Base-by-base conservation (phyloP, 164 flowering plant species). In the Chloranthus sessilifolius region DNA sequence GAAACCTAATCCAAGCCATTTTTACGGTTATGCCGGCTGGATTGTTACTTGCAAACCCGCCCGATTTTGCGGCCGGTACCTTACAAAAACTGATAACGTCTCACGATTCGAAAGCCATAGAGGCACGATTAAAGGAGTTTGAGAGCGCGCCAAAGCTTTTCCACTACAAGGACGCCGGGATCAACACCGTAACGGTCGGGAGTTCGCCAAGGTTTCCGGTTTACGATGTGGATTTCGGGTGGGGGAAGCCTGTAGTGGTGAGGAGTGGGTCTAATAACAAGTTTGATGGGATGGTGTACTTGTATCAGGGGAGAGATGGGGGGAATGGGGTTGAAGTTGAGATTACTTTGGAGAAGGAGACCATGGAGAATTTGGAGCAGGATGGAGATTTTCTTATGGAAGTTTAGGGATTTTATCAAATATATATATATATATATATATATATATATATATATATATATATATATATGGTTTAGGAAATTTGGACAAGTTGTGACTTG, bases 271-370 rank as follows among this genome's bases (percentile, higher is more conserved):
- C 59, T 2, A 86, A 84, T 53, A 92, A 92, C 63, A 67, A 85
- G 74, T 88, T 88, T 39, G 99, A 88, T 40, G 99, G 99, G 23
- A 92, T 88, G 99, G 83, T 86, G 59, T 86, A 82, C 63, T 42
- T 88, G 69, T 88, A 85, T 41, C 95, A 57, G 11, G 95, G 83
- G 36, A 82, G 72, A 64, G 62, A 55, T 14, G 98, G 86, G 1
- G 94, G 83, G 6, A 66, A 75, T 46, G 68, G 90, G 60, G 75
- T 91, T 34, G 98, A 91, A 40, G 84, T 82, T 60, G 96, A 91
- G 82, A 69, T 88, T 1, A 78, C 69, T 47, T 75, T 91, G 77
- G 88, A 74, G 29, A 67, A 60, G 19, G 62, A 42, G 1, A 78
- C 88, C 1, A 80, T 88, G 98, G 85, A 77, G 68, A 76, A 33